A percentile compares a stretch with the other conserved stretches of the same genome.
Conservation (phyloP, 192 early-diverging fungal genomes). For the Entrophospora sp. region DNA sequence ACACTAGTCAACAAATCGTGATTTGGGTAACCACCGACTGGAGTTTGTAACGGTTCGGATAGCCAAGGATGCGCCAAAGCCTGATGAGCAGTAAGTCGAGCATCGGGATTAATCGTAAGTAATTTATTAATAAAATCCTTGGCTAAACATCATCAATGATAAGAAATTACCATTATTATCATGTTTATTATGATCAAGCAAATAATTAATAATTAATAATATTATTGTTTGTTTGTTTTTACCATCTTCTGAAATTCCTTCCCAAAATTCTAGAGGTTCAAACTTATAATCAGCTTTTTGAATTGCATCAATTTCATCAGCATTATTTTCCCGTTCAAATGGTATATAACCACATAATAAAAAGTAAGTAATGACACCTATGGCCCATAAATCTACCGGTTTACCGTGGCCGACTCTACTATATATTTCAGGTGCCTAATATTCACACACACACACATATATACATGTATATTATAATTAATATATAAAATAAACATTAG, state of each 20-base stretch:
- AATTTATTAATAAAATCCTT: constrained; percentile 60
- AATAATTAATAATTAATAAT: too few relatives aligned
- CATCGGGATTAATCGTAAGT: constrained; percentile 45
- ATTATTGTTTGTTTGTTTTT: too few relatives aligned
- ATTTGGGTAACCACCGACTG: constrained; percentile 23
- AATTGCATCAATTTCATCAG: constrained; percentile 48
- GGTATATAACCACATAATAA: constrained; percentile 65
- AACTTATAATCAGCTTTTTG: constrained; percentile 55
- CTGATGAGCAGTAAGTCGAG: constrained; percentile 56
- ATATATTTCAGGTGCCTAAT: constrained; percentile 50
- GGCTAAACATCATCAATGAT: constrained; percentile 25
- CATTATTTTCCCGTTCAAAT: constrained; percentile 50
- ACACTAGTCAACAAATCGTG: constrained; percentile 52
- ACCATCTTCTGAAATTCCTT: constrained; percentile 44
- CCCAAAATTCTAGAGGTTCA: constrained; percentile 55
- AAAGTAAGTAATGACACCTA: constrained; percentile 70
- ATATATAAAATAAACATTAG: not conserved
- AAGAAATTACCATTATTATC: not conserved
- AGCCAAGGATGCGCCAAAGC: constrained; percentile 71
- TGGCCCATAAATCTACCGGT: constrained; percentile 79
- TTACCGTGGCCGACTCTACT: constrained; percentile 56
- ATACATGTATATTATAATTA: not conserved
- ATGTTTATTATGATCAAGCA: too few relatives aligned
- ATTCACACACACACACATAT: not conserved
- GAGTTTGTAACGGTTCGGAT: constrained; percentile 1